These are phyloP conservation scores for Fusarium keratoplasticum DNA, from an alignment of 2,329 filamentous ascomycete genomes.

Conservation along the genomic window DNA sequence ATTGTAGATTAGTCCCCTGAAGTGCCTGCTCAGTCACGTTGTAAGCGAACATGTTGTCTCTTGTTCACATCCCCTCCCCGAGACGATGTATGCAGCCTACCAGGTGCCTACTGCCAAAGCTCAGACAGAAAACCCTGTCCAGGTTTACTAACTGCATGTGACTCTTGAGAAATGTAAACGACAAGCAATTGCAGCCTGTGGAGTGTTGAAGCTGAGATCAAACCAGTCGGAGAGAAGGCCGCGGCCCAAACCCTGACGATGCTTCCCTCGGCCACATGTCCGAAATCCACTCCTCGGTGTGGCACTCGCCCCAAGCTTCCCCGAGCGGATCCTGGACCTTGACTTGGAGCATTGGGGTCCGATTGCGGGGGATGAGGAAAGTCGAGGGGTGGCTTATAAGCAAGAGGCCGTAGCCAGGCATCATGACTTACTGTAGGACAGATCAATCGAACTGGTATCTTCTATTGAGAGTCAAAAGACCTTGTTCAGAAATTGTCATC, in stretches of 20 bases:
- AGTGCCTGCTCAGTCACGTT: not conserved
- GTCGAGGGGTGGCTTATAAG: not conserved
- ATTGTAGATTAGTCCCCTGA: not conserved
- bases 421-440: not conserved
- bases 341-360: conserved; percentile 25
- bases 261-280: not conserved
- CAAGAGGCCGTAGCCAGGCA: not conserved
- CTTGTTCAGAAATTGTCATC: rapidly evolving
- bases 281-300: not conserved
- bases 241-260: not conserved
- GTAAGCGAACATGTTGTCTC: not conserved
- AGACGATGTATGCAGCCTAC: not conserved
- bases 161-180: not conserved
- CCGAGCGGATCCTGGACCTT: conserved; percentile 12
- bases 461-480: not conserved
- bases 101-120: not conserved
- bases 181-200: not conserved
- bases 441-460: not conserved
- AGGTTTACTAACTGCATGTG: not conserved
- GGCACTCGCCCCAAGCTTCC: conserved; percentile 21
- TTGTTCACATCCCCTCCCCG: not conserved
- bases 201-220: not conserved
- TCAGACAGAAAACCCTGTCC: not conserved
- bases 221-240: conserved; percentile 1
- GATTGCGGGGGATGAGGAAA: conserved; percentile 24